Evolutionary conservation across 176 grass and related monocot species (phyloP).

Genomic region (Zea luxurians): DNA sequence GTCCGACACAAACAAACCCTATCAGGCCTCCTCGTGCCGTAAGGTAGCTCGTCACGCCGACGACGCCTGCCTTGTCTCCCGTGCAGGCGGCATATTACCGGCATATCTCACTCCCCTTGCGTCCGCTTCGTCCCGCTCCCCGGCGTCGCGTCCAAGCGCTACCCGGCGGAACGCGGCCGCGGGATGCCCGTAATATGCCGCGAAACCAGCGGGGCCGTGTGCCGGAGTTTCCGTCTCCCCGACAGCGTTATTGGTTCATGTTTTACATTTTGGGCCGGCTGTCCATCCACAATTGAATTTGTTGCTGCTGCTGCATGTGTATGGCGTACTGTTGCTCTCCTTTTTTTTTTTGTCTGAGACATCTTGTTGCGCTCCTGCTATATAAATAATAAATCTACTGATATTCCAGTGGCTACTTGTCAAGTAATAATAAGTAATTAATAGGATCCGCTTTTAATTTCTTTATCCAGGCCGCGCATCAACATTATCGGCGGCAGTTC

Average conservation of each 20-base stretch:
- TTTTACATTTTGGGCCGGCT: too few species aligned
- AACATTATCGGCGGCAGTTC: background rate
- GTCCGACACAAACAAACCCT: background rate
- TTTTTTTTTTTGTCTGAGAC: too few species aligned
- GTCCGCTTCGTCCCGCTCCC: background rate
- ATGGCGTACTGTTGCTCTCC: too few species aligned
- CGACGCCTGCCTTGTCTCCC: background rate
- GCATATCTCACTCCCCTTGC: conserved; percentile 16
- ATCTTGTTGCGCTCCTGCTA: too few species aligned
- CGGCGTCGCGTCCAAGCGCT: conserved; percentile 10
- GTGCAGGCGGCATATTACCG: background rate
- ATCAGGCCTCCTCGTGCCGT: too few species aligned
- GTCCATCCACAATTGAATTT: too few species aligned
- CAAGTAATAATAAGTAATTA: too few species aligned
- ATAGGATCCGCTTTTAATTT: background rate
- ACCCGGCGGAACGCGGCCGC: background rate
- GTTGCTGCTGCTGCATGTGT: too few species aligned
- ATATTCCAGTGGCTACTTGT: too few species aligned
- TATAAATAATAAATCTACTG: too few species aligned
- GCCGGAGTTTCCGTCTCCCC: background rate
- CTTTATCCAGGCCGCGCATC: background rate
- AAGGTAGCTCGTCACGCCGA: background rate
- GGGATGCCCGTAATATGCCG: conserved; percentile 31
- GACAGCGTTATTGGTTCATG: background rate
- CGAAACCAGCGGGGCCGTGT: background rate